Conservation (phyloP, 108 stramenopile genomes). For the Phaeodactylum tricornutum region DNA sequence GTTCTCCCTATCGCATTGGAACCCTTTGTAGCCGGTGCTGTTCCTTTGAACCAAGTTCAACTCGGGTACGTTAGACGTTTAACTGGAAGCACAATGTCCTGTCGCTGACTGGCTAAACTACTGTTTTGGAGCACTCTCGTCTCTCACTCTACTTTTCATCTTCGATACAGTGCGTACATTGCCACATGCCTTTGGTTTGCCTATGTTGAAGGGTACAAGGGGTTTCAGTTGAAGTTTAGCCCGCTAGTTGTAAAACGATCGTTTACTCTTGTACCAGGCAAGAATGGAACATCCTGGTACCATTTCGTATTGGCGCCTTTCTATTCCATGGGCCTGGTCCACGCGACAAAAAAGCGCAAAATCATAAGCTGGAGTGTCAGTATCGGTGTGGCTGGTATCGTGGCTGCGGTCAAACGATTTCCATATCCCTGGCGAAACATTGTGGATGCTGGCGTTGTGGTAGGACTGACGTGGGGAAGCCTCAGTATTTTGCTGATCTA, state of each 20-base stretch:
- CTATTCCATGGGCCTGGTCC: conserved; percentile 91
- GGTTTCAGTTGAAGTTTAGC: conserved; percentile 90
- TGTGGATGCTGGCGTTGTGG: conserved; percentile 93
- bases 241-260: conserved; percentile 91
- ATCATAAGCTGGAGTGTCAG: conserved; percentile 82
- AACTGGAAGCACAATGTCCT: too few relatives aligned
- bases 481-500: conserved; percentile 65
- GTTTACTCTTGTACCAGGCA: conserved; percentile 53
- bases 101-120: too few relatives aligned
- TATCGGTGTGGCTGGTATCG: conserved; percentile 78
- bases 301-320: conserved; percentile 78
- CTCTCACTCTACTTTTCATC: neutral
- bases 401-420: conserved; percentile 81
- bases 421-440: conserved; percentile 88
- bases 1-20: conserved; percentile 90
- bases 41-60: conserved; percentile 49
- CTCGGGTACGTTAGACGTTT: conserved; percentile 46
- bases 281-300: conserved; percentile 13
- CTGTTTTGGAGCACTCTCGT: neutral
- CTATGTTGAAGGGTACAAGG: conserved; percentile 95
- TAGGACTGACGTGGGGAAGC: conserved; percentile 80
- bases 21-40: conserved; percentile 51
- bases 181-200: conserved; percentile 68
- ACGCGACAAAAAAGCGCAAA: conserved; percentile 81
- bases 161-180: conserved; percentile 41